These are phyloP conservation scores for Paramecium primaurelia DNA, from an alignment of 73 alveolate species.

Conservation along the genomic window DNA sequence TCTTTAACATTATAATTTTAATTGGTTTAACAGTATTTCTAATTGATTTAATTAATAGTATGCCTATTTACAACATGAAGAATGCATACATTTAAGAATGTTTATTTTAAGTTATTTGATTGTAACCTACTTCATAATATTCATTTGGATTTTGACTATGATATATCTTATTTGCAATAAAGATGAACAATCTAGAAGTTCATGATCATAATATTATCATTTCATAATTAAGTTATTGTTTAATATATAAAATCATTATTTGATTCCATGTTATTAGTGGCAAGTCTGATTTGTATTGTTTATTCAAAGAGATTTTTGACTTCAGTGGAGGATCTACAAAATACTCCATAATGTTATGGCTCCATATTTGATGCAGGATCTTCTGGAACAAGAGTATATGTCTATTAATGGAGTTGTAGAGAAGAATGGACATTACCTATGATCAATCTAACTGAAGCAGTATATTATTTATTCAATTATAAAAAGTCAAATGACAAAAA, in stretches of 20 bases:
- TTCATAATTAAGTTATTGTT: neutral
- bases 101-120: neutral
- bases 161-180: neutral
- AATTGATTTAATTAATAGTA: neutral
- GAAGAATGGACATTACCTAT: neutral
- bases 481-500: neutral
- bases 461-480: neutral
- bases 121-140: neutral
- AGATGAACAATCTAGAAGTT: neutral
- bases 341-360: conserved; percentile 36
- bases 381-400: conserved; percentile 55
- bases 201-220: neutral
- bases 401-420: conserved; percentile 56
- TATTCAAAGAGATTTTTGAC: neutral
- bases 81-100: neutral
- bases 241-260: neutral
- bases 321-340: neutral
- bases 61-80: conserved; percentile 33
- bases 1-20: neutral
- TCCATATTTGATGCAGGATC: conserved; percentile 60
- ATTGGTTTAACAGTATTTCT: neutral
- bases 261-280: neutral
- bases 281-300: neutral
- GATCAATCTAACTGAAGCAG: neutral
- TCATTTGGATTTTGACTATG: neutral